These are phyloP conservation scores for Tetrahymena borealis DNA, from an alignment of 73 alveolate species.

Conservation along the genomic window DNA sequence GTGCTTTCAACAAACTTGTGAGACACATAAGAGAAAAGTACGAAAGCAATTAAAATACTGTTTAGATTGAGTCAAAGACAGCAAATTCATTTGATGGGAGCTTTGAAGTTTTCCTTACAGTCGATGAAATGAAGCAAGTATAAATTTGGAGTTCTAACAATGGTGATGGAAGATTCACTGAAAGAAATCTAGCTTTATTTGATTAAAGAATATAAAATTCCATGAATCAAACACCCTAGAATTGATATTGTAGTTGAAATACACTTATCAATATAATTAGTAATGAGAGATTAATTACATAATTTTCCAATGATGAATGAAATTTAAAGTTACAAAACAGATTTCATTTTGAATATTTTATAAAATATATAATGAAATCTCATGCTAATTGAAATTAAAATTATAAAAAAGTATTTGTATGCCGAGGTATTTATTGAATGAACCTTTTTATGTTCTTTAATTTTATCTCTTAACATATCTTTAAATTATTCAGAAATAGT, in stretches of 20 bases:
- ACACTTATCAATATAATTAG: not conserved
- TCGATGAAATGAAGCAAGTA: not conserved
- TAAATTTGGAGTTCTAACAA: not conserved
- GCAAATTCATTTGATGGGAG: not conserved
- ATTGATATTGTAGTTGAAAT: not conserved
- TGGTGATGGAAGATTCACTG: not conserved
- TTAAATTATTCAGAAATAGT: too few species aligned
- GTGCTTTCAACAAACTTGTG: not conserved
- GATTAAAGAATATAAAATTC: not conserved
- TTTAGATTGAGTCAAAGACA: not conserved
- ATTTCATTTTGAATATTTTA: not conserved
- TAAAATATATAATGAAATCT: not conserved
- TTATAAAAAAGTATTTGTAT: too few species aligned
- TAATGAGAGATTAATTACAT: not conserved
- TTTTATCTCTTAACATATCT: too few species aligned
- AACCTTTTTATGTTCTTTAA: too few species aligned
- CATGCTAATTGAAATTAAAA: not conserved
- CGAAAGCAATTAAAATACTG: not conserved
- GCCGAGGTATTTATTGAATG: too few species aligned
- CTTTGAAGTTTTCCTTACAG: not conserved
- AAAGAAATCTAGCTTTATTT: not conserved
- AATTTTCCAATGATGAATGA: not conserved
- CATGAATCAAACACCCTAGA: not conserved
- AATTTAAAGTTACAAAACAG: not conserved
- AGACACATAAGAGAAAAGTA: not conserved